Conservation (phyloP, 768 basidiomycete species). For the Lentinula sp. region DNA sequence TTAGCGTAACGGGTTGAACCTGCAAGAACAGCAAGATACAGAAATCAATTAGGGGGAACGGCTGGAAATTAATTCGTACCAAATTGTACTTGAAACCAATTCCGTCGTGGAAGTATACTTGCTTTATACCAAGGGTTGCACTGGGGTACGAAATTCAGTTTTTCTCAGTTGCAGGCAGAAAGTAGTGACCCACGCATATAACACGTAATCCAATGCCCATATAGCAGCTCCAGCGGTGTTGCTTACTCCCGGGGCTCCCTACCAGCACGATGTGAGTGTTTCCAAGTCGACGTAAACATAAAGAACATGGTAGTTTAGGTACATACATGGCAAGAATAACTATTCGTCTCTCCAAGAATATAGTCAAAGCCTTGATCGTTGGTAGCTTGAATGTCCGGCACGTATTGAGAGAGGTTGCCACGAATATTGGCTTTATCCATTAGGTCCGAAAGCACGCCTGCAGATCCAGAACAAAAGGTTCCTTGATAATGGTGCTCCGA, state of each 20-base stretch:
- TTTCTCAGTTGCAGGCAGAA: neutral
- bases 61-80: slow-evolving; percentile 20
- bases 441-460: slow-evolving; percentile 19
- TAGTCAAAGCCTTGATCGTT: slow-evolving; percentile 42
- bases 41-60: neutral
- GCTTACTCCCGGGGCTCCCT: slow-evolving; percentile 9
- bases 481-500: slow-evolving; percentile 36
- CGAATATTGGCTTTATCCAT: slow-evolving; percentile 59
- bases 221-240: slow-evolving; percentile 44
- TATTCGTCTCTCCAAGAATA: slow-evolving; percentile 64
- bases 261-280: slow-evolving; percentile 9
- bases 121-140: slow-evolving; percentile 14
- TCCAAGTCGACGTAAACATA: neutral
- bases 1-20: slow-evolving; percentile 39
- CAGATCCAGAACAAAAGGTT: neutral
- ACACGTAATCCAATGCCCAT: slow-evolving; percentile 61
- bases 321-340: slow-evolving; percentile 34
- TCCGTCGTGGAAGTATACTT: slow-evolving; percentile 59
- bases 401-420: slow-evolving; percentile 46
- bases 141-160: neutral
- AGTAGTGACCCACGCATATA: slow-evolving; percentile 38
- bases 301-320: neutral
- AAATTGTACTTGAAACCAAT: slow-evolving; percentile 69
- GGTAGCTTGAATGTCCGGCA: slow-evolving; percentile 48
- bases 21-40: slow-evolving; percentile 8